Evolutionary conservation across 768 basidiomycete genomes (phyloP), one percentile per base, ranked within the genome.

Genomic region (Sporobolomyces roseus): DNA sequence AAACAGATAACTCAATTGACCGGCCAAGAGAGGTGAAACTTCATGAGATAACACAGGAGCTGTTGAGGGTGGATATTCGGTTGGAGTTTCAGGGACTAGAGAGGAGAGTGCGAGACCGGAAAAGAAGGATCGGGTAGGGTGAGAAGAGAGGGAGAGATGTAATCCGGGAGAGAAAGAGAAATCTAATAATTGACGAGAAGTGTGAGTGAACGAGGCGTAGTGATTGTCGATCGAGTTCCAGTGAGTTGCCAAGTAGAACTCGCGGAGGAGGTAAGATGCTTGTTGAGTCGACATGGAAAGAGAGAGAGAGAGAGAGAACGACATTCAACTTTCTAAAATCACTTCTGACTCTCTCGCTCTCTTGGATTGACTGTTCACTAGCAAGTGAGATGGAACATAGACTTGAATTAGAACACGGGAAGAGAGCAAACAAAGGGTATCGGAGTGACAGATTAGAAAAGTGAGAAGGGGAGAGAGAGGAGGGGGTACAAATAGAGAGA

Each of bases 191-290:
- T 92, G 92, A 91, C 77, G 25, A 2, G 93, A 94, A 41, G 91
- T 89, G 62, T 90, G 85, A 1, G 91, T 96, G 50, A 98, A 75
- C 72, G 93, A 91, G 3, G 88, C 85, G 76, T 91, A 97, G 27
- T 94, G 82, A 75, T 94, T 94, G 79, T 97, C 93, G 77, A 94
- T 91, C 1, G 21, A 19, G 75, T 92, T 93, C 94, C 94, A 98
- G 70, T 91, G 90, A 36, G 91, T 96, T n/a, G 86, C 86, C 72
- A 85, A 84, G 82, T 91, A 93, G 79, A 94, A 97, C 78, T 84
- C 87, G 71, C 88, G 87, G 43, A 97, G 82, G 64, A 97, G 88
- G 80, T 91, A 90, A 19, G 89, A 85, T 45, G 90, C 87, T 38
- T 63, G 61, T 38, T 65, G 61, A 29, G 41, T 53, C 12, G 58